These are phyloP conservation scores for Wallacemonas sp. DNA, from an alignment of 208 protist species.

Conservation along the genomic window DNA sequence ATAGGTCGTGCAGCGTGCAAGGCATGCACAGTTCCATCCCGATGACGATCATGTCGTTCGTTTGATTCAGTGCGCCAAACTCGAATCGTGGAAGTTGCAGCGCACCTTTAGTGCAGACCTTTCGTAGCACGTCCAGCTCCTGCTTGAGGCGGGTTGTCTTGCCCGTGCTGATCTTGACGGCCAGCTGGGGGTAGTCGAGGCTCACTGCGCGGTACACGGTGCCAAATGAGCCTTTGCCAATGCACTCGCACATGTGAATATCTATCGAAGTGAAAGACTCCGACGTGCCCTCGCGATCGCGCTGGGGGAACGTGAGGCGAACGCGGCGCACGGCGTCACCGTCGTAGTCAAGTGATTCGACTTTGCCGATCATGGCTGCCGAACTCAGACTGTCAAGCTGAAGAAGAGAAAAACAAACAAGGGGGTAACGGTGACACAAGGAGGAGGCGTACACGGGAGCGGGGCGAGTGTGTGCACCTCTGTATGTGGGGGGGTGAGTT, in stretches of 20 bases:
- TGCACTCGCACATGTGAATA: slow-evolving; percentile 66
- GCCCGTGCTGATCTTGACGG: slow-evolving; percentile 84
- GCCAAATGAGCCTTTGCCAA: slow-evolving; percentile 87
- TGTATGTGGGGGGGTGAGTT: no score
- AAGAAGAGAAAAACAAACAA: not conserved
- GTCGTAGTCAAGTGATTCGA: slow-evolving; percentile 78
- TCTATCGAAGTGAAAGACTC: slow-evolving; percentile 33
- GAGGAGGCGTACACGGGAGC: no score
- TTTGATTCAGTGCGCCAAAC: slow-evolving; percentile 85
- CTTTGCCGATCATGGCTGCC: slow-evolving; percentile 62
- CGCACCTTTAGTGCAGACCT: slow-evolving; percentile 80
- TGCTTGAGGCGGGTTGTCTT: slow-evolving; percentile 73
- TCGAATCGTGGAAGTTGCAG: slow-evolving; percentile 85
- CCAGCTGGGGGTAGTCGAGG: slow-evolving; percentile 64
- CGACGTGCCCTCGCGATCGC: slow-evolving; percentile 18
- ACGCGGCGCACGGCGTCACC: slow-evolving; percentile 67
- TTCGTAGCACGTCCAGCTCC: slow-evolving; percentile 80
- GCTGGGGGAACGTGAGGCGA: slow-evolving; percentile 58
- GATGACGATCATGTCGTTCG: slow-evolving; percentile 73
- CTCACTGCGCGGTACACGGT: slow-evolving; percentile 82
- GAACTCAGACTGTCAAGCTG: not conserved
- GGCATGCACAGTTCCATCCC: slow-evolving; percentile 90
- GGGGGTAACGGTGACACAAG: no score
- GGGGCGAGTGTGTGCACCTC: no score
- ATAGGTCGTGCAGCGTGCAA: slow-evolving; percentile 84